These are phyloP conservation scores for Simplicillium sp. DNA, from an alignment of 2,329 filamentous ascomycete genomes.

Conservation along the genomic window DNA sequence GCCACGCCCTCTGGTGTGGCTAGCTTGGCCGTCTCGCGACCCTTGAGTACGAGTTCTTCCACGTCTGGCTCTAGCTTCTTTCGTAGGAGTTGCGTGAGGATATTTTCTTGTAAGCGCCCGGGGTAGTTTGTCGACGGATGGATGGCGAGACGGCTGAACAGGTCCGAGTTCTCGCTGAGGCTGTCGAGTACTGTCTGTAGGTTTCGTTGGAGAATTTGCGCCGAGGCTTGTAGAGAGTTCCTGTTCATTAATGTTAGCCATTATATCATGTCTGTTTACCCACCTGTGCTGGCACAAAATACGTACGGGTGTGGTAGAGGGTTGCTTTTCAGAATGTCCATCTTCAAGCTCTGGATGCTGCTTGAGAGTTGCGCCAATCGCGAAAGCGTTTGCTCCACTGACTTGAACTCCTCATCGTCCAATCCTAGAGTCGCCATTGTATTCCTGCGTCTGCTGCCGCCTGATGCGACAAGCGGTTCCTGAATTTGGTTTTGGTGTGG, in stretches of 20 bases:
- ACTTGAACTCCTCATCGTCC: conserved; percentile 52
- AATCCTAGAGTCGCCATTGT: conserved; percentile 37
- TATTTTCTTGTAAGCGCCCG: conserved; percentile 54
- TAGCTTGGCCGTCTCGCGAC: conserved; percentile 36
- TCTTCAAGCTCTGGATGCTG: conserved; percentile 55
- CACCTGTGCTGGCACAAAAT: no score
- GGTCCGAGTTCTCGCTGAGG: conserved; percentile 53
- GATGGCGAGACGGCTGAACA: conserved; percentile 61
- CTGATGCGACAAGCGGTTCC: neutral
- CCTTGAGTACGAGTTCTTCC: conserved; percentile 62
- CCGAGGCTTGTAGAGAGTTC: conserved; percentile 62
- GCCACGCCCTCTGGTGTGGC: conserved; percentile 33
- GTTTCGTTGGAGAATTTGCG: conserved; percentile 62
- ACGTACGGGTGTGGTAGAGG: conserved; percentile 59
- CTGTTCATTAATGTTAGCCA: conserved; percentile 33
- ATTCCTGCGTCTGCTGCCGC: neutral
- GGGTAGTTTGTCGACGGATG: conserved; percentile 71
- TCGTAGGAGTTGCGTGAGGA: conserved; percentile 62
- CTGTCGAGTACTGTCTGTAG: conserved; percentile 57
- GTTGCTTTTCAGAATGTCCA: conserved; percentile 50
- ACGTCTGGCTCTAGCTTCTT: conserved; percentile 77
- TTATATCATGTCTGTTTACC: no score
- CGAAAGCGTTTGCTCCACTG: conserved; percentile 61
- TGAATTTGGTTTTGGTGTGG: neutral
- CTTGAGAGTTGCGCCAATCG: conserved; percentile 59